Evolutionary conservation across 306 rosid species (phyloP), one percentile per base, ranked within the genome.

Genomic region (Canavalia gladiata): DNA sequence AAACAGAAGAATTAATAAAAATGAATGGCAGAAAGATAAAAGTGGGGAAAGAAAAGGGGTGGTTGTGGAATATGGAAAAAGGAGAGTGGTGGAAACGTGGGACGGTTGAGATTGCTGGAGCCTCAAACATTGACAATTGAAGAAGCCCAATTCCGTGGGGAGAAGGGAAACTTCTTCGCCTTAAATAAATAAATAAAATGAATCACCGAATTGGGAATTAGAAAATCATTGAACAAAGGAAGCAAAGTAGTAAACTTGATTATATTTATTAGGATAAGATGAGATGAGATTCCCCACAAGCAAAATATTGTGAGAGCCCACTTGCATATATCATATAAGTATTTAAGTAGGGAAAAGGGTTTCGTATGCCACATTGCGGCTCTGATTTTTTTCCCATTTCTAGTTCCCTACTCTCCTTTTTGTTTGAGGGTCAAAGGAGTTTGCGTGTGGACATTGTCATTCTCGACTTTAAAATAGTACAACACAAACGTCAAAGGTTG

Each of bases 331-430:
- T 9, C 10, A 37, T 45, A 7, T 35, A 63, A 28, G 46, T 31
- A 64, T 18, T 18, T 18, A 18, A 18, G 25, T 18, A 60, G 57
- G 72, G 72, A 67, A 82, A 64, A 67, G 66, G 85, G 84, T 87
- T 91, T 90, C 93, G 91, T 89, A 79, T 85, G 86, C 78, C 86
- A 41, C 82, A 91, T 89, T 91, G 97, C 98, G 92, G 97, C 97
- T 83, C 68, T 70, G 85, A 84, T 42, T 49, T 55, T 72, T n/a
- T 33, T 58, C 9, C 59, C 7, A 25, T 5, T 74, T 75, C 25
- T 11, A 34, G 43, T 46, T 47, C 30, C 60, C 28, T 46, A 50
- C 18, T 29, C 57, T 43, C 58, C 39, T 30, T 81, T n/a, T 82
- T 12, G 29, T 55, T 68, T 18, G 73, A 82, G 89, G 89, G 94